Base-by-base conservation (phyloP, 2,329 filamentous ascomycete genomes). In the Juglanconis sp. region DNA sequence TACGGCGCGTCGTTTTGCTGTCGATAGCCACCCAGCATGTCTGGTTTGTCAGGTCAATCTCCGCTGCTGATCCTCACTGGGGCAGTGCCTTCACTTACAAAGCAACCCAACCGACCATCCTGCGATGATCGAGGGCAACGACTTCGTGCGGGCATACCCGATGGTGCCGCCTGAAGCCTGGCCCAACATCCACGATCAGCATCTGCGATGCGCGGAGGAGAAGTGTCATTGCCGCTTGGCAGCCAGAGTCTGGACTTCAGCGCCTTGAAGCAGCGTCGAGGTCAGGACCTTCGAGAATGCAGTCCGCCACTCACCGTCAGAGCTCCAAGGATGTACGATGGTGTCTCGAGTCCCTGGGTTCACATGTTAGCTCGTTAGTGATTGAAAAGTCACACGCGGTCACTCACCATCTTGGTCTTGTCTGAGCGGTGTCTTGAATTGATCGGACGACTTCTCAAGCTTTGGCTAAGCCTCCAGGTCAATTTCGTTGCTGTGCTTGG, bases 131-230 rank as follows among this genome's bases (percentile, higher is more conserved):
- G 92, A 96, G 42, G 94, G 94, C 53, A 96, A 74, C 31, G 93
- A 98, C 61, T 91, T 85, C 0, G 93, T 95, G 72, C 88, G 87
- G 49, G 88, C 80, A 76, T 92, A 99, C 71, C 95, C 95, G 71
- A 90, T 89, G 62, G 91, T 88, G 65, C 95, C 95, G 68, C 95
- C 95, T 60, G 89, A 83, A 55, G 93, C 92, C 53, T 60, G n/a
- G 36, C 38, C 17, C 35, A 48, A 53, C n/a, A 34, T 7, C 24
- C 40, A 9, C 32, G 30, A 24, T 63, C 17, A 63, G 53, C 34
- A 52, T 31, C 9, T 17, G 13, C 38, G 35, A 35, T 46, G 2
- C 30, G 13, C 36, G 51, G 17, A 34, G 17, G 8, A 34, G 30
- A 8, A 13, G 24, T 32, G 52, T 13, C 38, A 42, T 9, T 34